Conservation (phyloP, 352 stramenopile species). For the Aphanomyces euteiches region DNA sequence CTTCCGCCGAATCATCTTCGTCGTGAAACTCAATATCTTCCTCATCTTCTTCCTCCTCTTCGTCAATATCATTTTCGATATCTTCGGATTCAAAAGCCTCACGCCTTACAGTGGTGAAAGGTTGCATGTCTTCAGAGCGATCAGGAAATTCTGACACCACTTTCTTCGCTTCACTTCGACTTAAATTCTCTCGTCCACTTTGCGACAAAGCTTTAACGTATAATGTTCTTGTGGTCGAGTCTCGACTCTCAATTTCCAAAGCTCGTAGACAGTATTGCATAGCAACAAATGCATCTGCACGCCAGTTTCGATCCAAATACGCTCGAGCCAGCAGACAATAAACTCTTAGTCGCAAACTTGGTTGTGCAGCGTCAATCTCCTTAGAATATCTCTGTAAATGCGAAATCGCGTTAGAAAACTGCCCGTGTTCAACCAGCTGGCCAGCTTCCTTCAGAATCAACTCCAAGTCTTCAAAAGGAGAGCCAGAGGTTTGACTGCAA, state of each 20-base stretch:
- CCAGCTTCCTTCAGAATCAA: too few species aligned
- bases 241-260: conserved; percentile 47
- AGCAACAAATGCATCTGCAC: conserved; percentile 58
- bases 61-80: not conserved
- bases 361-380: too few species aligned
- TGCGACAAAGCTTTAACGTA: conserved; percentile 55
- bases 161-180: conserved; percentile 39
- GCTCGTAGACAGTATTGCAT: conserved; percentile 61
- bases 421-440: not conserved
- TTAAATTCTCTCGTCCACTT: conserved; percentile 35
- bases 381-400: not conserved
- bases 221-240: conserved; percentile 49
- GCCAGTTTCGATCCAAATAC: conserved; percentile 63
- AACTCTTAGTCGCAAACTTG: not conserved
- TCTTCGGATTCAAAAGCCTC: too few species aligned
- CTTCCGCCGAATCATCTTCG: conserved; percentile 28
- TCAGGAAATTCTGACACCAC: conserved; percentile 47
- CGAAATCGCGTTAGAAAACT: not conserved
- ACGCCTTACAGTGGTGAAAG: conserved; percentile 29
- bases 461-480: too few species aligned
- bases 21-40: conserved; percentile 30
- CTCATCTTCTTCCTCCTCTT: conserved; percentile 11
- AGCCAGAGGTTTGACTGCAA: too few species aligned
- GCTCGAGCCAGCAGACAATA: conserved; percentile 32
- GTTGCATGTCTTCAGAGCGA: conserved; percentile 42